Conservation (phyloP, 1,139 yeast genomes). For the Wickerhamomyces sp. region DNA sequence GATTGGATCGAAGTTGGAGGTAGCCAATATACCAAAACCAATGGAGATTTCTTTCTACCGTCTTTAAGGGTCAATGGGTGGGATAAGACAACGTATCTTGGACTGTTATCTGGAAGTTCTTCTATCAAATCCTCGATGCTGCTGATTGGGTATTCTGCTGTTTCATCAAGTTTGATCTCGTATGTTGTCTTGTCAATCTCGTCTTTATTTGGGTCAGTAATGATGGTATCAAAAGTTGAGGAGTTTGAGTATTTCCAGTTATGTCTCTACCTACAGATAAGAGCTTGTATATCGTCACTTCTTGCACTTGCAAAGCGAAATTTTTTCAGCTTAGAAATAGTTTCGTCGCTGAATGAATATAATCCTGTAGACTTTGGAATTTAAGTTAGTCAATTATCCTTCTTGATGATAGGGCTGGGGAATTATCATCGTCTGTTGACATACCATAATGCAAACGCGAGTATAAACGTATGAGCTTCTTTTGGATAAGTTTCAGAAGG, state of each 20-base stretch:
- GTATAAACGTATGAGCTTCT: too few relatives aligned
- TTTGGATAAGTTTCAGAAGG: too few relatives aligned
- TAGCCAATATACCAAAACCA: conserved; percentile 76
- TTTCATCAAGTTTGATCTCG: conserved; percentile 46
- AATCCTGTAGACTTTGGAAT: conserved; percentile 37
- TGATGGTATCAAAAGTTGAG: too few relatives aligned
- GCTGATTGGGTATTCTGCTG: conserved; percentile 37
- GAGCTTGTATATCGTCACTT: conserved; percentile 56
- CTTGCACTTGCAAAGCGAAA: conserved; percentile 71
- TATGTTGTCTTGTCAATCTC: conserved; percentile 50
- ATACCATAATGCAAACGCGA: too few relatives aligned
- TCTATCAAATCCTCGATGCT: conserved; percentile 60
- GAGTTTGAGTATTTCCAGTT: too few relatives aligned
- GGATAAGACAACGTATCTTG: conserved; percentile 72
- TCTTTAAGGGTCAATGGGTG: conserved; percentile 66
- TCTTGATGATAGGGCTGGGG: too few relatives aligned
- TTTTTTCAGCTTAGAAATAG: conserved; percentile 57
- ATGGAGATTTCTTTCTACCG: conserved; percentile 70
- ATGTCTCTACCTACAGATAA: conserved; percentile 50
- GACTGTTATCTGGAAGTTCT: conserved; percentile 76
- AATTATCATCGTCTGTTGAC: too few relatives aligned
- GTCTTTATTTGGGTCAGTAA: conserved; percentile 31
- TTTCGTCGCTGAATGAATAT: conserved; percentile 62
- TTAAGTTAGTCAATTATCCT: too few relatives aligned
- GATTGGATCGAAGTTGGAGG: conserved; percentile 82